Evolutionary conservation across 306 rosid genomes (phyloP).

Genomic region (Prunus campanulata): DNA sequence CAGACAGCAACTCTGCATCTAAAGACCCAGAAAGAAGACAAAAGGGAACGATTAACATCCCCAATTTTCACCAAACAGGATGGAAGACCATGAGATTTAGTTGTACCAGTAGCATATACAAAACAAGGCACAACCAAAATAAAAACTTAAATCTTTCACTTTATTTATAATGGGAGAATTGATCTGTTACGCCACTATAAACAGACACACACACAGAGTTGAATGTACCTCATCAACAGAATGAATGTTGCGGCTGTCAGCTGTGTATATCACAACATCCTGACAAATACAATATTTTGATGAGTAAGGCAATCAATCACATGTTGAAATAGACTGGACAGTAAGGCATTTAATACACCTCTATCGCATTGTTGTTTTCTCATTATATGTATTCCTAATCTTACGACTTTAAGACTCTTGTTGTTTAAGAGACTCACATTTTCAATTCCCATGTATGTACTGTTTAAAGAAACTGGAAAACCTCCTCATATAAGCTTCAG

Average conservation of each 20-base stretch:
- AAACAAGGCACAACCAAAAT: not conserved
- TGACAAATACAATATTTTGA: slow-evolving; percentile 22
- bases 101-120: not conserved
- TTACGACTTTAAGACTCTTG: no score
- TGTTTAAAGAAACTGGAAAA: slow-evolving; percentile 5
- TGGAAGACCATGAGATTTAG: not conserved
- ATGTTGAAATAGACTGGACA: no score
- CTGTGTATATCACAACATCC: slow-evolving; percentile 88
- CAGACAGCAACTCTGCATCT: not conserved
- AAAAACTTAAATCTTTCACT: not conserved
- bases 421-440: not conserved
- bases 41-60: not conserved
- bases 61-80: not conserved
- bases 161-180: not conserved
- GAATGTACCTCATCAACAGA: slow-evolving; percentile 87
- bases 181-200: not conserved
- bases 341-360: not conserved
- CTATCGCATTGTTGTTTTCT: no score
- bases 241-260: slow-evolving; percentile 71
- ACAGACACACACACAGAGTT: not conserved
- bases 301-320: not conserved
- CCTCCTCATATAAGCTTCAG: slow-evolving; percentile 2
- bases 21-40: not conserved
- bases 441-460: slow-evolving; percentile 1
- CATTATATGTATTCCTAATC: not conserved